These are phyloP conservation scores for Avena atlantica DNA, from an alignment of 176 grass and related monocot genomes.

Conservation along the genomic window DNA sequence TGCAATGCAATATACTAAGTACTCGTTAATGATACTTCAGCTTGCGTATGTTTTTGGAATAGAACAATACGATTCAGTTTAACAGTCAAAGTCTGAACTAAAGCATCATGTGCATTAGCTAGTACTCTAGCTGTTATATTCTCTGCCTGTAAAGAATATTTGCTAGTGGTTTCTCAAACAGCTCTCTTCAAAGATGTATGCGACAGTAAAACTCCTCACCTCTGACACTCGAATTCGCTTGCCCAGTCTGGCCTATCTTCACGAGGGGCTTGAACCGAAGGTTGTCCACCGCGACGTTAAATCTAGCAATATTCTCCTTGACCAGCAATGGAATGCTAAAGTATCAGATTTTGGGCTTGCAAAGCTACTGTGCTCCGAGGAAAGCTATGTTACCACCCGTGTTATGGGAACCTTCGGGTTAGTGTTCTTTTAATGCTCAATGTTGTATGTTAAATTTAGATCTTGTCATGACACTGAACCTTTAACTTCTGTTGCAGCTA, in stretches of 20 bases:
- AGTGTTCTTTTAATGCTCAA: slow-evolving; percentile 36
- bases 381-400: slow-evolving; percentile 93
- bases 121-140: slow-evolving; percentile 32
- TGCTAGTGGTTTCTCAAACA: background rate
- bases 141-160: slow-evolving; percentile 23
- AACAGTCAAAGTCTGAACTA: slow-evolving; percentile 34
- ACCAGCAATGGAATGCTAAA: slow-evolving; percentile 85
- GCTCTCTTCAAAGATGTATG: slow-evolving; percentile 15
- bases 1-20: slow-evolving; percentile 2
- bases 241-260: slow-evolving; percentile 88
- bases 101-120: slow-evolving; percentile 45
- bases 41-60: background rate
- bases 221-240: slow-evolving; percentile 40
- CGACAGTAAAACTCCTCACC: background rate
- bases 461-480: slow-evolving; percentile 33
- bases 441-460: background rate
- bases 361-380: slow-evolving; percentile 86
- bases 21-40: slow-evolving; percentile 12
- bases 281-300: slow-evolving; percentile 96
- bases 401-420: slow-evolving; percentile 99
- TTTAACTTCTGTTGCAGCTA: slow-evolving; percentile 59
- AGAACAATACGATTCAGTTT: slow-evolving; percentile 28
- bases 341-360: slow-evolving; percentile 98
- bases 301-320: slow-evolving; percentile 97
- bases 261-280: slow-evolving; percentile 95